phyloP scores from a whole-genome alignment of 371 early-diverging fungal species.

The Mucor piriformis region DNA sequence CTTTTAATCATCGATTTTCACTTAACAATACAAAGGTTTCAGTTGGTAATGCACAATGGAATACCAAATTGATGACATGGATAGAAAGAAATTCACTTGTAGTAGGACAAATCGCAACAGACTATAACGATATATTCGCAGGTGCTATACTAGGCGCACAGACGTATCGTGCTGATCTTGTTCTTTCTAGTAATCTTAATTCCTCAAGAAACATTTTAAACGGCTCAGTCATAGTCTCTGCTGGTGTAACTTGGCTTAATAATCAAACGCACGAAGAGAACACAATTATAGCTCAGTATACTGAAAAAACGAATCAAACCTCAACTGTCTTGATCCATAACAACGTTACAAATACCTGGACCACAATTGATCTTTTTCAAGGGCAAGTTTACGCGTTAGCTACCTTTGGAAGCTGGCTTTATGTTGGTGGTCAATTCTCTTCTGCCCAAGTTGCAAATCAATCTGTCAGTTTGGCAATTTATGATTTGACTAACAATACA shows the following conservation, averaged over 20 bases:
- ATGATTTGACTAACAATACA: conserved; percentile 20
- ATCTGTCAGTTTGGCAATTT: conserved; percentile 36
- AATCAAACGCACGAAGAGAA: not conserved
- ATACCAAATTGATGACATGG: conserved; percentile 27
- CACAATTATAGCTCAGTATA: conserved; percentile 4
- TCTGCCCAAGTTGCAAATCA: conserved; percentile 6
- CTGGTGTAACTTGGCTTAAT: conserved; percentile 5
- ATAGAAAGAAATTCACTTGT: conserved; percentile 26
- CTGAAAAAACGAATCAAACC: not conserved
- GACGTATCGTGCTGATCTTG: conserved; percentile 34
- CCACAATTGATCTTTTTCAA: conserved; percentile 23
- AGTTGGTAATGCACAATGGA: conserved; percentile 26
- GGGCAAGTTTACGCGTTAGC: conserved; percentile 31
- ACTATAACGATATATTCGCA: conserved; percentile 6
- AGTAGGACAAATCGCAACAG: conserved; percentile 21
- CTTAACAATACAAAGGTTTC: not conserved
- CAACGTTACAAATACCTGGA: conserved; percentile 23
- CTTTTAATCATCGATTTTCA: not conserved
- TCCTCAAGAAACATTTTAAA: not conserved
- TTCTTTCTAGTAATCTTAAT: not conserved
- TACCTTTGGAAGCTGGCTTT: conserved; percentile 22
- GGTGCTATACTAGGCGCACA: conserved; percentile 37
- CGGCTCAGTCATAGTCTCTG: conserved; percentile 1
- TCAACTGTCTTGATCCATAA: conserved; percentile 24
- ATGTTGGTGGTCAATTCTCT: conserved; percentile 40